Evolutionary conservation across 2,329 filamentous ascomycete species (phyloP).

Genomic region (Ophiostoma australiae): DNA sequence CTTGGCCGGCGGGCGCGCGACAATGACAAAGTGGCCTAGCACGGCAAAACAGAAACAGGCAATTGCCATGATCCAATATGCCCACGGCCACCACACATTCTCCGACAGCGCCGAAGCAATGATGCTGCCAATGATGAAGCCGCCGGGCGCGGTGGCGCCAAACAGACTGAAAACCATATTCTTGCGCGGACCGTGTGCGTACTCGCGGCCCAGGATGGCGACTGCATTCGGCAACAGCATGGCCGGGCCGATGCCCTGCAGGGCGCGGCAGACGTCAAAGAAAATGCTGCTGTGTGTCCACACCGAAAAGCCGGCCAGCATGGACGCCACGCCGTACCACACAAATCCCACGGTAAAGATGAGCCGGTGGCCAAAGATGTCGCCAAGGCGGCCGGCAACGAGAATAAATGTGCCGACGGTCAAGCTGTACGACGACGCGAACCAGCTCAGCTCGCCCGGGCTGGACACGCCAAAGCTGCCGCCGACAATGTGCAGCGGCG

Average conservation of each 20-base stretch:
- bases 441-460: conserved; percentile 53
- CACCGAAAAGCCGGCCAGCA: conserved; percentile 52
- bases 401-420: conserved; percentile 47
- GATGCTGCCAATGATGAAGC: conserved; percentile 41
- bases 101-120: conserved; percentile 39
- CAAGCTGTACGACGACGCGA: conserved; percentile 41
- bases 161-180: conserved; percentile 55
- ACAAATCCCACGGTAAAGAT: conserved; percentile 54
- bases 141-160: conserved; percentile 44
- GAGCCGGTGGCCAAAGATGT: conserved; percentile 56
- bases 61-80: conserved; percentile 33
- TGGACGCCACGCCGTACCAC: conserved; percentile 64
- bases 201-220: conserved; percentile 55
- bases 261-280: conserved; percentile 48
- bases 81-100: conserved; percentile 38
- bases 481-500: conserved; percentile 20
- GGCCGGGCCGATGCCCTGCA: conserved; percentile 59
- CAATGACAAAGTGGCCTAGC: conserved; percentile 28
- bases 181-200: conserved; percentile 52
- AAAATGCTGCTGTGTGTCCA: conserved; percentile 39
- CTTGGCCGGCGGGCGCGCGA: conserved; percentile 17
- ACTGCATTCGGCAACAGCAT: conserved; percentile 59
- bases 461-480: conserved; percentile 19
- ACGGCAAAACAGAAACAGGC: conserved; percentile 25
- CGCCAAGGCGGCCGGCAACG: conserved; percentile 55